Percentiles rank a stretch among this genome's conserved stretches.
Evolutionary conservation across 768 basidiomycete species (phyloP).

Genomic region (Cystofilobasidium ferigula): DNA sequence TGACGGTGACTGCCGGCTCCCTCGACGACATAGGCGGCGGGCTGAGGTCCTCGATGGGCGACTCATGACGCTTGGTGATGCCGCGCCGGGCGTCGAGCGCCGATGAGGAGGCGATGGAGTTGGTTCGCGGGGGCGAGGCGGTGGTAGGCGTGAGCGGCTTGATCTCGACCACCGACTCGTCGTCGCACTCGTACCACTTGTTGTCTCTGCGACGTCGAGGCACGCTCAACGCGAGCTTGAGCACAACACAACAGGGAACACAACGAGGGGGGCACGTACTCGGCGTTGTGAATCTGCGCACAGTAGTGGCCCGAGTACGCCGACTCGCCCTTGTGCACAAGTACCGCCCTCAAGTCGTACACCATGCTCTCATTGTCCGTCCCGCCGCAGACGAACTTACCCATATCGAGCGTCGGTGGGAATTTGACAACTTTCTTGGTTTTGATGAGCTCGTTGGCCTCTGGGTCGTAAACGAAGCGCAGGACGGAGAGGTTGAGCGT

Average conservation of each 20-base stretch:
- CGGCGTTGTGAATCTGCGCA: conserved; percentile 62
- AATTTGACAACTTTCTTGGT: conserved; percentile 71
- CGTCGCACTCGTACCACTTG: conserved; percentile 87
- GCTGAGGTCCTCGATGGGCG: no score
- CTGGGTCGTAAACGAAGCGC: conserved; percentile 79
- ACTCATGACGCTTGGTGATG: neutral
- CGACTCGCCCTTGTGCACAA: conserved; percentile 81
- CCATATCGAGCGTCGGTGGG: conserved; percentile 64
- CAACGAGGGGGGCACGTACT: conserved; percentile 24
- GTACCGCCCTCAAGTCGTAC: conserved; percentile 76
- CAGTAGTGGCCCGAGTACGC: conserved; percentile 87
- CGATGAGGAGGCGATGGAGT: no score
- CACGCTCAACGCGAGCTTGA: no score
- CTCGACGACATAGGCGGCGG: no score
- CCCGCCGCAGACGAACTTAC: conserved; percentile 21
- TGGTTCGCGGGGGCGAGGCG: no score
- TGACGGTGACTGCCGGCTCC: no score
- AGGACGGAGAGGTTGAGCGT: conserved; percentile 80
- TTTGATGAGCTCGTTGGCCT: conserved; percentile 73
- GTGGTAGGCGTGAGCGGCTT: conserved; percentile 30
- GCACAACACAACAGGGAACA: no score
- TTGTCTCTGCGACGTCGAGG: no score
- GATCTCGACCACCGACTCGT: conserved; percentile 65
- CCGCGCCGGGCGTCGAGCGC: no score
- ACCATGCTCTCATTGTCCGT: conserved; percentile 33